Evolutionary conservation across 768 basidiomycete species (phyloP).

Genomic region (Lactarius sp.): DNA sequence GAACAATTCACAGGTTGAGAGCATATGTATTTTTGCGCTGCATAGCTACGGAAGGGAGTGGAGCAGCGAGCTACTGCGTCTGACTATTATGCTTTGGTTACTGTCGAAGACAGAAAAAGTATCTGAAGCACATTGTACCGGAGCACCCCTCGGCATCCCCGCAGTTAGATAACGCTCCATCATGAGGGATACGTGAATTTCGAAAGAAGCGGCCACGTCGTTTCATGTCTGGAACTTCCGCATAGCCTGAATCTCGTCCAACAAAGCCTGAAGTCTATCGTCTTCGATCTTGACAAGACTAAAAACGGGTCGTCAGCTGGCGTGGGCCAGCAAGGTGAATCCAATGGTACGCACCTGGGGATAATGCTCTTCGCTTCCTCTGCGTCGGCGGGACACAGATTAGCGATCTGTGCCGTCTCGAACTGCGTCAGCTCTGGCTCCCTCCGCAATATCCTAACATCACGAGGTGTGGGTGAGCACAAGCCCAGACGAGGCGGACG

Average conservation of each 20-base stretch:
- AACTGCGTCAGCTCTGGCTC: constrained; percentile 82
- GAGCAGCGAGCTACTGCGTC: background rate
- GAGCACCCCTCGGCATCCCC: background rate
- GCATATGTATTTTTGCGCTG: background rate
- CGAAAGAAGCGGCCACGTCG: background rate
- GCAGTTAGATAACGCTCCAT: background rate
- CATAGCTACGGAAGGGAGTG: background rate
- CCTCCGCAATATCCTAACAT: constrained; percentile 64
- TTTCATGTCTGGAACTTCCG: constrained; percentile 76
- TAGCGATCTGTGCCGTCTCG: constrained; percentile 90
- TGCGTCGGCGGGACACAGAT: constrained; percentile 79
- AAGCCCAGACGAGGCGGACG: background rate
- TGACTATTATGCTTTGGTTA: background rate
- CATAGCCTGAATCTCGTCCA: constrained; percentile 88
- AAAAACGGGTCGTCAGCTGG: background rate
- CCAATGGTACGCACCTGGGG: constrained; percentile 55
- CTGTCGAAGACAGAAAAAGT: background rate
- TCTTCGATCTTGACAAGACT: constrained; percentile 88
- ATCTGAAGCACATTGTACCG: background rate
- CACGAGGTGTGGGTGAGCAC: constrained; percentile 11
- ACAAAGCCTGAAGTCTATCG: constrained; percentile 71
- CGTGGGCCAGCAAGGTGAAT: background rate
- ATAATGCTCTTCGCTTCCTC: constrained; percentile 91
- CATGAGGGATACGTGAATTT: background rate
- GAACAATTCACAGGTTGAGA: background rate